phyloP scores from a whole-genome alignment of 2,329 filamentous ascomycete genomes.

The Lasiodiplodia sp. region DNA sequence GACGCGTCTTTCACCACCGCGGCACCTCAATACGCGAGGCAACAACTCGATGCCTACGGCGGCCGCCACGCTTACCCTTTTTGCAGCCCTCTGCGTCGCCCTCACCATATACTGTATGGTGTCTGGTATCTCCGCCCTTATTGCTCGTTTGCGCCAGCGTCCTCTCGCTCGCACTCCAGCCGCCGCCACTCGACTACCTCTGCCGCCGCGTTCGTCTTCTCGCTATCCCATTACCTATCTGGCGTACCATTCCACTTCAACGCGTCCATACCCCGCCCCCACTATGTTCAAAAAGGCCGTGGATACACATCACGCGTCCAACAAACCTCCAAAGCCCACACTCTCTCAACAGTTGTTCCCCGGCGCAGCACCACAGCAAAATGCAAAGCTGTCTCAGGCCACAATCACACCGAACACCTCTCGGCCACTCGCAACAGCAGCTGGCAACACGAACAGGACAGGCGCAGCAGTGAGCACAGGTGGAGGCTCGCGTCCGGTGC shows the following conservation, averaged over 20 bases:
- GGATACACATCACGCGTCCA: constrained; percentile 47
- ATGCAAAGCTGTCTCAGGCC: constrained; percentile 49
- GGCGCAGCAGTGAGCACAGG: constrained; percentile 24
- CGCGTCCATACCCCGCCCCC: constrained; percentile 15
- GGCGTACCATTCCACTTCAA: constrained; percentile 24
- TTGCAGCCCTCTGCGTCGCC: constrained; percentile 38
- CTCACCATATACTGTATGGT: constrained; percentile 49
- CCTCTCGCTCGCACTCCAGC: constrained; percentile 11
- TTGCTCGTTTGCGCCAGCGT: constrained; percentile 43
- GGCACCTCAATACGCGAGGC: constrained; percentile 14
- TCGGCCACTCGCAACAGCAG: constrained; percentile 40
- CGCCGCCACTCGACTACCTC: neutral
- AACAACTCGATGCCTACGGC: constrained; percentile 26
- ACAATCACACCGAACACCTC: constrained; percentile 47
- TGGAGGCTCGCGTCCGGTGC: neutral
- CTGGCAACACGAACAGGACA: constrained; percentile 44
- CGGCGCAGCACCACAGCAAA: constrained; percentile 58
- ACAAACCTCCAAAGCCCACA: constrained; percentile 27
- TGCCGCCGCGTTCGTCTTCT: constrained; percentile 37
- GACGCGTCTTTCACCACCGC: constrained; percentile 24
- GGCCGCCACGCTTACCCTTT: constrained; percentile 29
- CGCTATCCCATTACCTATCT: constrained; percentile 30
- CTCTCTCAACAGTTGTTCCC: constrained; percentile 64
- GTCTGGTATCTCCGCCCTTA: constrained; percentile 34
- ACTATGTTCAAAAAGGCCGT: constrained; percentile 52